These are phyloP conservation scores for Lactifluus hygrophoroides DNA, from an alignment of 768 basidiomycete species.

Conservation along the genomic window DNA sequence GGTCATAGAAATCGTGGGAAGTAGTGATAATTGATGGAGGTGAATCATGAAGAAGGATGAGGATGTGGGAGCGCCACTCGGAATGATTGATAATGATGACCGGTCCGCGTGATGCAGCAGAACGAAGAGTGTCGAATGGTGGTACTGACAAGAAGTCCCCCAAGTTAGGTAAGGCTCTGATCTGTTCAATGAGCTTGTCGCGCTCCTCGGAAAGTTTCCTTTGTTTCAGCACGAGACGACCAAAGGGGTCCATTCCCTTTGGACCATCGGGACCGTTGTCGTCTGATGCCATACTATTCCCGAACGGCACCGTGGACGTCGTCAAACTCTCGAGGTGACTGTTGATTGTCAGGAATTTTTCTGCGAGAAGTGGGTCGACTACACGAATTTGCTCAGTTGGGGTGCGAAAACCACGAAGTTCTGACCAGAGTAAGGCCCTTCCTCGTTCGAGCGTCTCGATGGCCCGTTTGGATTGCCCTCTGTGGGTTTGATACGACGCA, in stretches of 20 bases:
- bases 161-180: not conserved
- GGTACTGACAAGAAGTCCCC: not conserved
- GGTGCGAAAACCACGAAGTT: not conserved
- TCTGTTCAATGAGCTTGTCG: not conserved
- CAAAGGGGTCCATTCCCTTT: not conserved
- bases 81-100: slow-evolving; percentile 4
- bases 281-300: not conserved
- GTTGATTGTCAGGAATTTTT: not conserved
- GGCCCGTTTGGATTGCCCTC: not conserved
- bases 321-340: not conserved
- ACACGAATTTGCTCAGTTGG: not conserved
- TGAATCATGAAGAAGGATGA: not conserved
- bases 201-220: not conserved
- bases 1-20: not conserved
- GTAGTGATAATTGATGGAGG: not conserved
- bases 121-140: not conserved
- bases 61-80: not conserved
- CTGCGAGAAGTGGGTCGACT: not conserved
- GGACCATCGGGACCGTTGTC: not conserved
- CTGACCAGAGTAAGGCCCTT: not conserved
- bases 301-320: not conserved
- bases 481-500: not conserved
- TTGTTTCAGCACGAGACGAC: not conserved
- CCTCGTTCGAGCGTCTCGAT: slow-evolving; percentile 1
- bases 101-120: slow-evolving; percentile 2